These are phyloP conservation scores for Aureobasidium vineae DNA, from an alignment of 2,329 filamentous ascomycete species.

Conservation along the genomic window DNA sequence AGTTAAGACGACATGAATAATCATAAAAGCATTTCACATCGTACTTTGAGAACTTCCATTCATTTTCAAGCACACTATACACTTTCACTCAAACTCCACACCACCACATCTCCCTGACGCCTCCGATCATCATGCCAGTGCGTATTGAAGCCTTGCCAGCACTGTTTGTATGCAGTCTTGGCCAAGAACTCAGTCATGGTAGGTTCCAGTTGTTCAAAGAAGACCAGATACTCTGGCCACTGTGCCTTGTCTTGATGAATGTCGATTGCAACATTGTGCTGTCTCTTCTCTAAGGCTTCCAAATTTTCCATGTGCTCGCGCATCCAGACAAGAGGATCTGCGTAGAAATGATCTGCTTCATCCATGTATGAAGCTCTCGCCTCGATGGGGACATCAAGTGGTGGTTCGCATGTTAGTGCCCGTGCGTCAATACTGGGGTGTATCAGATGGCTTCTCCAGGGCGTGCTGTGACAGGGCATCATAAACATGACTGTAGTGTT, in stretches of 20 bases:
- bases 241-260: constrained; percentile 30
- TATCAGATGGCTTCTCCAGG: constrained; percentile 86
- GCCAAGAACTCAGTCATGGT: constrained; percentile 46
- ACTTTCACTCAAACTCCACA: constrained; percentile 47
- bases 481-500: constrained; percentile 69
- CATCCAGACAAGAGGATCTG: constrained; percentile 53
- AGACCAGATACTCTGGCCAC: constrained; percentile 51
- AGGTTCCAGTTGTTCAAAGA: constrained; percentile 59
- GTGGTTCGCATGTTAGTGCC: constrained; percentile 88
- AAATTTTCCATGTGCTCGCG: constrained; percentile 41
- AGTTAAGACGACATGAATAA: background rate
- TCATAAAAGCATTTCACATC: background rate
- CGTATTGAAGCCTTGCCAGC: constrained; percentile 60
- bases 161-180: constrained; percentile 54
- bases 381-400: constrained; percentile 62
- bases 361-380: constrained; percentile 72
- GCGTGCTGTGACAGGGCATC: constrained; percentile 94
- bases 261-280: background rate
- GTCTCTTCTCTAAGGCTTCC: constrained; percentile 10
- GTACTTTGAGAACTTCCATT: background rate
- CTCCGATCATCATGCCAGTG: constrained; percentile 63
- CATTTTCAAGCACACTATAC: background rate
- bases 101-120: constrained; percentile 60
- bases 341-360: constrained; percentile 90
- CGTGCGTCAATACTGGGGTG: constrained; percentile 73